A percentile compares a stretch with the other conserved stretches of the same genome.
Conservation (phyloP, 2,329 filamentous ascomycete genomes). For the Chrysosphaeria jannelii region DNA sequence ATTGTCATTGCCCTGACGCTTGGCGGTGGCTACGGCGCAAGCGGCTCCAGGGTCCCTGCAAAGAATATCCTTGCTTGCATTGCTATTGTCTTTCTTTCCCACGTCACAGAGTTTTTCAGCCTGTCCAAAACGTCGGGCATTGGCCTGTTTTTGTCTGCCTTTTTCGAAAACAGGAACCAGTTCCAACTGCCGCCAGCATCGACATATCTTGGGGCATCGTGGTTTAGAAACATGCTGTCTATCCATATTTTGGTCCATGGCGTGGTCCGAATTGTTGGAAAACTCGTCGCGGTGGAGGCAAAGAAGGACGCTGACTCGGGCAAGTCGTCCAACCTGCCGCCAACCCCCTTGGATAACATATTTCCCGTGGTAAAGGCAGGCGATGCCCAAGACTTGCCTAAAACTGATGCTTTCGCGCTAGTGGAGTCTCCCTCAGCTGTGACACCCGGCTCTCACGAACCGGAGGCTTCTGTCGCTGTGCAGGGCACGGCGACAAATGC, state of each 20-base stretch:
- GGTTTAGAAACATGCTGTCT: slow-evolving; percentile 36
- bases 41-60: slow-evolving; percentile 33
- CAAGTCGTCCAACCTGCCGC: slow-evolving; percentile 11
- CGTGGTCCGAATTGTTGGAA: slow-evolving; percentile 33
- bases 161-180: too few relatives aligned
- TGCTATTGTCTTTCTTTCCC: slow-evolving; percentile 29
- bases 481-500: slow-evolving; percentile 11
- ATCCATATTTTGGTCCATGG: slow-evolving; percentile 51
- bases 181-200: too few relatives aligned
- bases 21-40: slow-evolving; percentile 34
- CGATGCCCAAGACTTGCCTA: neutral
- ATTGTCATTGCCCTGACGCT: slow-evolving; percentile 78
- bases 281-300: slow-evolving; percentile 30
- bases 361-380: slow-evolving; percentile 12
- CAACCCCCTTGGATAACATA: too few relatives aligned
- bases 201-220: slow-evolving; percentile 26
- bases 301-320: slow-evolving; percentile 15
- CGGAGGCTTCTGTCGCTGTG: too few relatives aligned
- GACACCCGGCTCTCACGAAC: too few relatives aligned
- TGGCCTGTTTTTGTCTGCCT: slow-evolving; percentile 8
- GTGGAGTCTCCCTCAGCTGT: too few relatives aligned
- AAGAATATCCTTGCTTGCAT: slow-evolving; percentile 44
- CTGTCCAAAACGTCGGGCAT: slow-evolving; percentile 17
- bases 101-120: slow-evolving; percentile 14
- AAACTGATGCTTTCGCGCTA: neutral